Conservation (phyloP, 1,284 basidiomycete species). For the Melampsora medusae region DNA sequence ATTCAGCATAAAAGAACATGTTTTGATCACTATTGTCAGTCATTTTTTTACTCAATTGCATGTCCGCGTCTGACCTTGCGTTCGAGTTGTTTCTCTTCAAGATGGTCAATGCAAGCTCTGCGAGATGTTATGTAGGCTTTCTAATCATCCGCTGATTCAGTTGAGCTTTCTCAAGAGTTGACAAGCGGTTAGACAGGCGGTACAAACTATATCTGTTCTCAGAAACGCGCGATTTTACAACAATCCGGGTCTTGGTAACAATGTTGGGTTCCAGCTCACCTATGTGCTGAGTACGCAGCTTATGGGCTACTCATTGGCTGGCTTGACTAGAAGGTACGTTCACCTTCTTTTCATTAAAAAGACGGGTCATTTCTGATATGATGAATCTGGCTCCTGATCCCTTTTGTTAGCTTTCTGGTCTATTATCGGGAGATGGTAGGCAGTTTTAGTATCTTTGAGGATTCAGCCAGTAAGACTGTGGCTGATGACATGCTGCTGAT, state of each 20-base stretch:
- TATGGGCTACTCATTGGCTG: slow-evolving; percentile 60
- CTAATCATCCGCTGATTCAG: too few relatives aligned
- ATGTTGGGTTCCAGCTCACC: slow-evolving; percentile 47
- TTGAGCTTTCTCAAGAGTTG: neutral
- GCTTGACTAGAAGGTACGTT: slow-evolving; percentile 53
- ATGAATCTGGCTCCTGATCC: neutral
- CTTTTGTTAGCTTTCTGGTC: slow-evolving; percentile 21
- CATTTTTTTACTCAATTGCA: neutral
- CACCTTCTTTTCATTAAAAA: too few relatives aligned
- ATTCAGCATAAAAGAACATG: slow-evolving; percentile 35
- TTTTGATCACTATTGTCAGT: slow-evolving; percentile 40
- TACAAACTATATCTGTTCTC: slow-evolving; percentile 22
- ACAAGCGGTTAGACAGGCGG: neutral
- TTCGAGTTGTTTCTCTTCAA: neutral
- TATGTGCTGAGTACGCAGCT: slow-evolving; percentile 58
- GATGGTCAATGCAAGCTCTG: slow-evolving; percentile 39
- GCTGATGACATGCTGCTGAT: neutral
- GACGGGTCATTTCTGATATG: neutral
- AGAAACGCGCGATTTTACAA: slow-evolving; percentile 28
- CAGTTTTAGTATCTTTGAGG: neutral
- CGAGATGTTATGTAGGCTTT: slow-evolving; percentile 28
- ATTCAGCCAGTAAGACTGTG: neutral
- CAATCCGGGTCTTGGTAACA: slow-evolving; percentile 1
- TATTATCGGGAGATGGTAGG: slow-evolving; percentile 34
- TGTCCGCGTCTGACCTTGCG: neutral